Conservation (phyloP, 768 basidiomycete genomes). For the Mycena maculata region DNA sequence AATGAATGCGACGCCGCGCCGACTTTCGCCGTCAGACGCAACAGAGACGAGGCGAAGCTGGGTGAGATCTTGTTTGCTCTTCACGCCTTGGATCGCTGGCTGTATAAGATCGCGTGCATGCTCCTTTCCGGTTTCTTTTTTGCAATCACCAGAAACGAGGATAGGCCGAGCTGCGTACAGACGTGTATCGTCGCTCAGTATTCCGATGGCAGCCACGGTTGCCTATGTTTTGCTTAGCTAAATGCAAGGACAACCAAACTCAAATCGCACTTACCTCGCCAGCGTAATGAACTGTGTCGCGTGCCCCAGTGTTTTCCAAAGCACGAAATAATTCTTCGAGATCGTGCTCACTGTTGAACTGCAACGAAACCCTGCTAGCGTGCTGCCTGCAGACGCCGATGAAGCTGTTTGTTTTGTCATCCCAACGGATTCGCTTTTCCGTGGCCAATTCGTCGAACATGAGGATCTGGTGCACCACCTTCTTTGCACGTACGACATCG, state of each 20-base stretch:
- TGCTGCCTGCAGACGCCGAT: conserved; percentile 44
- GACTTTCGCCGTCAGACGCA: conserved; percentile 42
- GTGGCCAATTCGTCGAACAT: conserved; percentile 45
- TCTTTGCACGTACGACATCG: conserved; percentile 12
- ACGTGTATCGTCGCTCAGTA: conserved; percentile 39
- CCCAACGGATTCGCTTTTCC: conserved; percentile 41
- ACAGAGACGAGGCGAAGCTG: conserved; percentile 36
- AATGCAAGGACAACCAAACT: background rate
- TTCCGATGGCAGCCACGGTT: conserved; percentile 41
- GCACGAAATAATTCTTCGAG: conserved; percentile 31
- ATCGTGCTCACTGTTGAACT: conserved; percentile 36
- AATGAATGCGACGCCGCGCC: conserved; percentile 37
- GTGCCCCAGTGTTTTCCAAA: background rate
- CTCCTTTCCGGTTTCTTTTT: conserved; percentile 40
- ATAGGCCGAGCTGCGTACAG: conserved; percentile 41
- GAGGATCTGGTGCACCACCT: conserved; percentile 36
- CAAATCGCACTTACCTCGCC: conserved; percentile 28
- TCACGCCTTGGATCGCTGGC: background rate
- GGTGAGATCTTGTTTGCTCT: conserved; percentile 14
- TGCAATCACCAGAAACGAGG: conserved; percentile 45
- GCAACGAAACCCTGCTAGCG: conserved; percentile 26
- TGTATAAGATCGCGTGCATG: conserved; percentile 31
- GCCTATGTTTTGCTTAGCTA: conserved; percentile 33
- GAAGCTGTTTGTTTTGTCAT: conserved; percentile 39
- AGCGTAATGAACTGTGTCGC: conserved; percentile 35